Evolutionary conservation across 164 flowering plant species (phyloP), one percentile per base, ranked within the genome.

Genomic region (Chimonanthus salicifolius): DNA sequence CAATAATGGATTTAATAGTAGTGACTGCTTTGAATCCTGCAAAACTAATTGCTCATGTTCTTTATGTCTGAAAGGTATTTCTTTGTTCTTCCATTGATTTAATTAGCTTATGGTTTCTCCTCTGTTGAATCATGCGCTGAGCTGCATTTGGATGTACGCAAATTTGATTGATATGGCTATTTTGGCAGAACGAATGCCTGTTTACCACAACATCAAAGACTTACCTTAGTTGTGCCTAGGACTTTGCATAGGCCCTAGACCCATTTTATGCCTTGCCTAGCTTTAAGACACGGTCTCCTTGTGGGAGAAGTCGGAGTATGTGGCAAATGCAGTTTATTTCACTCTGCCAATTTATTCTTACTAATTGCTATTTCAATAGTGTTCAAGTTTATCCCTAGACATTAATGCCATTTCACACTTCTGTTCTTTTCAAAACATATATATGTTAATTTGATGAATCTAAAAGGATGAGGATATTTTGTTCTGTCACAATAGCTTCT

Each of bases 51-150:
- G 98, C 81, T 78, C 94, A 20, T 94, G 98, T 76, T 85, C 94
- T 46, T 91, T 91, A 73, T 94, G 98, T 81, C 78, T 81, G 75
- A 90, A 92, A 91, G 98, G 98, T 94, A 84, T 62, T 45, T 76
- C 49, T 45, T 49, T 15, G 62, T 74, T 33, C 43, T 62, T 62
- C 75, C n/a, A 21, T n/a, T 63, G 0, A 63, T 73, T 51, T 58
- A 4, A 63, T 63, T 8, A 63, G 44, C 18, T 63, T 20, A 3
- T 15, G 16, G 16, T 54, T 54, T 9, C 11, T 54, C 60, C 11
- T 54, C n/a, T 15, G 60, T 11, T 54, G 4, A 11, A 4, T 54
- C 60, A 54, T 54, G 16, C 5, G 60, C 4, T 13, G 16, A 54
- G 5, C 4, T 4, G 60, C 60, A 11, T 54, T 3, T 3, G 16